Evolutionary conservation across 2,329 filamentous ascomycete species (phyloP).

Genomic region (Fusarium sp.): DNA sequence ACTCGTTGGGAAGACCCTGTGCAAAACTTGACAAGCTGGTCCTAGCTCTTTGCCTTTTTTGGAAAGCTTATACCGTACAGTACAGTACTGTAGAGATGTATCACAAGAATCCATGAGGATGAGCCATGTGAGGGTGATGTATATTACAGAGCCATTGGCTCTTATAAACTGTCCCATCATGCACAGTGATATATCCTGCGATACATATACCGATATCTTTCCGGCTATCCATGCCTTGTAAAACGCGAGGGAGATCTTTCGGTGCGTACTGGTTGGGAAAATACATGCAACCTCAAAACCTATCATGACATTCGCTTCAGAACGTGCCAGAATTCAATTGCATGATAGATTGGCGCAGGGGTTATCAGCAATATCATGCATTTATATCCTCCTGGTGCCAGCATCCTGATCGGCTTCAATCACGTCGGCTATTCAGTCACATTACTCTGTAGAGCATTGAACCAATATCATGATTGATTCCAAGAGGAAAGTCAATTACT

Average conservation of each 20-base stretch:
- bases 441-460: neutral
- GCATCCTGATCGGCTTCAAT: neutral
- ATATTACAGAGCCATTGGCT: slow-evolving; percentile 32
- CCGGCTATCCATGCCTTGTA: slow-evolving; percentile 1
- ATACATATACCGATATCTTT: neutral
- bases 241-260: neutral
- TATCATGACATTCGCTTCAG: slow-evolving; percentile 20
- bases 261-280: neutral
- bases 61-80: slow-evolving; percentile 41
- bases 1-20: slow-evolving; percentile 24
- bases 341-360: neutral
- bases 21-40: slow-evolving; percentile 34
- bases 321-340: slow-evolving; percentile 19
- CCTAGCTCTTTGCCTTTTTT: slow-evolving; percentile 46
- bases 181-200: neutral
- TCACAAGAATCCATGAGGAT: slow-evolving; percentile 2
- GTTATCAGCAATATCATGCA: neutral
- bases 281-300: neutral
- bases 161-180: neutral
- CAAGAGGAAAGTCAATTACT: slow-evolving; percentile 24
- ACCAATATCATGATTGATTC: slow-evolving; percentile 3
- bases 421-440: neutral
- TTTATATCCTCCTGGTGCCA: neutral
- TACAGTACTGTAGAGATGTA: slow-evolving; percentile 12
- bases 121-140: neutral